Conservation (phyloP, 23 red algal species). For the Gracilaria domingensis region DNA sequence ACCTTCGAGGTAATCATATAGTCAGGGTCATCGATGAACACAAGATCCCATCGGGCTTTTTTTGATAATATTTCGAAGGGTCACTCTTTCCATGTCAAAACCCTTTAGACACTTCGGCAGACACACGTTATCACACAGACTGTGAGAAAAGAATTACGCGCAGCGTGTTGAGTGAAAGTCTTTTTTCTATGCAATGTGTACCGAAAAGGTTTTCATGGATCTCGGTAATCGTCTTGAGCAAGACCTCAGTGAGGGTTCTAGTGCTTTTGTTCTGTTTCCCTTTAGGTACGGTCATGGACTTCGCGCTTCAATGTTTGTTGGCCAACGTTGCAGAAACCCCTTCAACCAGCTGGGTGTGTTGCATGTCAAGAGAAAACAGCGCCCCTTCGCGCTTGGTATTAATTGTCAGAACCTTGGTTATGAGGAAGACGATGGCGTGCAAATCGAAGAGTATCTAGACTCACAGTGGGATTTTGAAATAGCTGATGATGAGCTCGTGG, state of each 20-base stretch:
- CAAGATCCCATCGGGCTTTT: no score
- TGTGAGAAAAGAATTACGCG: no score
- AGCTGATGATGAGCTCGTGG: constrained; percentile 5
- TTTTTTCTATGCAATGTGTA: no score
- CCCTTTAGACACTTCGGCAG: no score
- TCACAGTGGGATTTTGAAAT: constrained; percentile 22
- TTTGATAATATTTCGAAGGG: no score
- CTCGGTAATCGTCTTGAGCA: background rate
- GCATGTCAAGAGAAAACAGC: background rate
- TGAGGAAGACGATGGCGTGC: background rate
- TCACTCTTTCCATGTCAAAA: no score
- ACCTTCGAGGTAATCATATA: no score
- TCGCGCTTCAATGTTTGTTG: background rate
- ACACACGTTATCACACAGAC: no score
- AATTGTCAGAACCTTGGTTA: background rate
- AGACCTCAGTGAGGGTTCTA: background rate
- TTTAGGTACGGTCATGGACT: background rate
- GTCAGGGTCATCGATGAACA: no score
- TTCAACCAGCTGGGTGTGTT: background rate
- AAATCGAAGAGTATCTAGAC: background rate
- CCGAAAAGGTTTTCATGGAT: background rate
- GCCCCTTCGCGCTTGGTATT: background rate
- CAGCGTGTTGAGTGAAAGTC: no score
- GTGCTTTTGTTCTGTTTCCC: background rate
- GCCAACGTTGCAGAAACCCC: background rate